These are phyloP conservation scores for Didymella glomerata DNA, from an alignment of 2,329 filamentous ascomycete species.

Conservation along the genomic window DNA sequence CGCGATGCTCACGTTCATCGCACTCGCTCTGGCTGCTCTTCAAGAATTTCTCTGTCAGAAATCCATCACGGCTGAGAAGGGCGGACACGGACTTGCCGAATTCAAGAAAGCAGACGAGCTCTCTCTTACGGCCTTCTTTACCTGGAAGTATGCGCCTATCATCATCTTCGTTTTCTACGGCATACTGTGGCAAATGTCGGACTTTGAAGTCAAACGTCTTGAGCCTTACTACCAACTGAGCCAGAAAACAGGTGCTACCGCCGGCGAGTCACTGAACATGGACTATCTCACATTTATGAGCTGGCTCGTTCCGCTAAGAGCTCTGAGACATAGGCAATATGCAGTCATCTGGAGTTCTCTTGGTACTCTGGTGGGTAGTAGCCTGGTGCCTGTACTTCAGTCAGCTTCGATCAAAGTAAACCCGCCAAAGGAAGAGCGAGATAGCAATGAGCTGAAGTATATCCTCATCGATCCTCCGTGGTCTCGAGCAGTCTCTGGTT, in stretches of 20 bases:
- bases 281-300: constrained; percentile 76
- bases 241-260: constrained; percentile 47
- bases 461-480: constrained; percentile 66
- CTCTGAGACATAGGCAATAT: constrained; percentile 69
- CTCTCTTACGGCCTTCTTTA: constrained; percentile 43
- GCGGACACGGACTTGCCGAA: constrained; percentile 39
- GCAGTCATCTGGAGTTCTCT: constrained; percentile 73
- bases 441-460: constrained; percentile 59
- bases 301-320: constrained; percentile 70
- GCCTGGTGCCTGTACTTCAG: constrained; percentile 73
- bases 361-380: constrained; percentile 71
- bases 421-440: constrained; percentile 60
- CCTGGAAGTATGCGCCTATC: constrained; percentile 54
- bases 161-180: constrained; percentile 59
- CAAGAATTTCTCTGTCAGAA: constrained; percentile 51
- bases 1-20: constrained; percentile 44
- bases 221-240: constrained; percentile 59
- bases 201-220: constrained; percentile 61
- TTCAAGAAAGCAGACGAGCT: constrained; percentile 45
- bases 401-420: constrained; percentile 68
- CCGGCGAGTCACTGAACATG: constrained; percentile 70
- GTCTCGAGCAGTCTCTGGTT: constrained; percentile 68
- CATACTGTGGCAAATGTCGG: constrained; percentile 60
- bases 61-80: constrained; percentile 28
- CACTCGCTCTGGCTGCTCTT: constrained; percentile 44